Base-by-base conservation (phyloP, 2,329 filamentous ascomycete genomes). In the Dothistroma septosporum region DNA sequence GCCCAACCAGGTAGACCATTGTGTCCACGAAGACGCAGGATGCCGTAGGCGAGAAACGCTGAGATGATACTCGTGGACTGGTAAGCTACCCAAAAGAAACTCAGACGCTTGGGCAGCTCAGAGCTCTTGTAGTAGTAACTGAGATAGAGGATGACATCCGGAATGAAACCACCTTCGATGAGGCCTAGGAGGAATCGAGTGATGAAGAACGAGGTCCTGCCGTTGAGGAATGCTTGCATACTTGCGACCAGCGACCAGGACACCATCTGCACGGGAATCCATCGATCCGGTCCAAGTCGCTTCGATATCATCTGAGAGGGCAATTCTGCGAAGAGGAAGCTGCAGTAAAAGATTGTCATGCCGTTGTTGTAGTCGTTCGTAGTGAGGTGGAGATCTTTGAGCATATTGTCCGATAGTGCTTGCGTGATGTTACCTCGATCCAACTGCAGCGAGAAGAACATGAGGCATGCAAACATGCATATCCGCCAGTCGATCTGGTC, bases 51-150 rank as follows among this genome's bases (percentile, higher is more conserved):
- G 7, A 84, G 71, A 64, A 86, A 84, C 1, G 84, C 82, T 0
- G 83, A 79, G 3, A 82, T 66, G 33, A 87, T 83, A 46, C 82
- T 78, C 0, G 82, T 82, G 0, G 78, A 78, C 59, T 82, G 82
- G 12, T 88, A 84, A 0, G 87, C 82, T 7, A 68, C 85, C 89
- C 88, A 92, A 76, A 91, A 91, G 68, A 80, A 84, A 66, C 84
- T 84, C 19, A 92, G 76, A 0, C 89, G 82, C 11, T 83, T 81
- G 0, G 88, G 87, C 0, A 92, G 77, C 71, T 92, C 89, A 56
- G 80, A 80, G 0, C 84, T 84, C 50, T 85, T 91, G 76, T 91
- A 92, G 74, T 88, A 92, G 73, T 92, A 92, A 3, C 84, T 87
- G 5, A 91, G 78, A 73, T 87, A 91, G 0, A 89, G 76, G 16